Conservation (phyloP, 306 rosid species). For the Prunus mongolica region DNA sequence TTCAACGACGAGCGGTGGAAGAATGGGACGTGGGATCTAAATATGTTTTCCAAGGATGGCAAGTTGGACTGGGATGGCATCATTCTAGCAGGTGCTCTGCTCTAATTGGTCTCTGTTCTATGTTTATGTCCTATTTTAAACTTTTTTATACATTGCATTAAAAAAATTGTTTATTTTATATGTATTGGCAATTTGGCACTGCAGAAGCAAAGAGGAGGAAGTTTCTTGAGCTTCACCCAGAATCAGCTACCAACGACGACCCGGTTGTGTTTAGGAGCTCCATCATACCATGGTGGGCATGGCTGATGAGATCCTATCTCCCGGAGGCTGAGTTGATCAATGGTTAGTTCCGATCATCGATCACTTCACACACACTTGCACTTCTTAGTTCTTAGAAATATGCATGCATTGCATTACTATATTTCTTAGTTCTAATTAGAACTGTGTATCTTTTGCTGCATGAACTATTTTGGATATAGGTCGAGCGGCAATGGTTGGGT, state of each 20-base stretch:
- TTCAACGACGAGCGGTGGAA: slow-evolving; percentile 40
- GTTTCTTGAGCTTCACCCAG: slow-evolving; percentile 36
- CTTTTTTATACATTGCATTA: background rate
- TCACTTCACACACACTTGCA: background rate
- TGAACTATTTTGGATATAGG: background rate
- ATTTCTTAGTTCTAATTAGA: background rate
- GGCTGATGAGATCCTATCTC: slow-evolving; percentile 30
- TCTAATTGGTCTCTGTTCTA: background rate
- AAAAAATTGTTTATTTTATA: background rate
- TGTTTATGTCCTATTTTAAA: background rate
- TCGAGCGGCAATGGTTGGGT: slow-evolving; percentile 50
- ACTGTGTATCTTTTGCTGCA: too few relatives aligned
- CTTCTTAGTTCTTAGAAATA: background rate
- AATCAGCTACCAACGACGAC: slow-evolving; percentile 32
- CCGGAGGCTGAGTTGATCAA: slow-evolving; percentile 31
- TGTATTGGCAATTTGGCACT: background rate
- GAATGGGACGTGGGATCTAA: slow-evolving; percentile 48
- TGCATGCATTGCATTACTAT: background rate
- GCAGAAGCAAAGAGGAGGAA: slow-evolving; percentile 50
- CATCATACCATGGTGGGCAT: slow-evolving; percentile 50
- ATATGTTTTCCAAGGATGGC: slow-evolving; percentile 37
- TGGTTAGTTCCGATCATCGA: slow-evolving; percentile 8
- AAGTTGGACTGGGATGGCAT: slow-evolving; percentile 42
- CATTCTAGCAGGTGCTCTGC: slow-evolving; percentile 33
- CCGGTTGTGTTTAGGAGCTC: slow-evolving; percentile 36